phyloP scores from a whole-genome alignment of 2,329 filamentous ascomycete genomes.

The Scytalidium sp. region DNA sequence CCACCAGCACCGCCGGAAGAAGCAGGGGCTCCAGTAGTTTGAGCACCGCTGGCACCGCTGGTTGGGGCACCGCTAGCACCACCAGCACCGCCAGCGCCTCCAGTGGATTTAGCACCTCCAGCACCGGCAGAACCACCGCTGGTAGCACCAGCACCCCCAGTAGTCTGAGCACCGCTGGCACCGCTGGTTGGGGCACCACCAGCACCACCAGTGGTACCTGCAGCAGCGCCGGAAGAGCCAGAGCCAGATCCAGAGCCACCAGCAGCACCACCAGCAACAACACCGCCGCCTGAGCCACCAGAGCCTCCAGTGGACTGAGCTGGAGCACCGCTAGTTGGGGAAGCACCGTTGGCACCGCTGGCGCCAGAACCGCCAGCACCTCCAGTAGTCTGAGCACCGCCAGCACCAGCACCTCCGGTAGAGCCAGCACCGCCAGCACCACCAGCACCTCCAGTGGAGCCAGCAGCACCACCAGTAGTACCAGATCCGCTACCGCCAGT shows the following conservation, averaged over 20 bases:
- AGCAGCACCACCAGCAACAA: slow-evolving; percentile 9
- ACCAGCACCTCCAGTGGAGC: slow-evolving; percentile 1
- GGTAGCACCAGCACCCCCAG: slow-evolving; percentile 9
- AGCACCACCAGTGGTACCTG: neutral
- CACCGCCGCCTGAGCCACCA: slow-evolving; percentile 8
- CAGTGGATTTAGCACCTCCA: slow-evolving; percentile 6
- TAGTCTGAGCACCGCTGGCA: slow-evolving; percentile 7
- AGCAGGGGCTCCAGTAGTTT: slow-evolving; percentile 3
- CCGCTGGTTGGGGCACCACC: slow-evolving; percentile 3
- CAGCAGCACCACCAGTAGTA: slow-evolving; percentile 5
- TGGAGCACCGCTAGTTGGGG: neutral
- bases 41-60: slow-evolving; percentile 7
- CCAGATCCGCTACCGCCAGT: slow-evolving; percentile 1
- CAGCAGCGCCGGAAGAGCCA: neutral
- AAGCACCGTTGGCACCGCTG: neutral
- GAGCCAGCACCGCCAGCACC: neutral
- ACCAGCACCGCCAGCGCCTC: slow-evolving; percentile 7
- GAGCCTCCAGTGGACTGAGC: slow-evolving; percentile 9
- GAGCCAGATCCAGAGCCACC: neutral
- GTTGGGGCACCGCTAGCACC: slow-evolving; percentile 5
- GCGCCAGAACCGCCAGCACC: neutral
- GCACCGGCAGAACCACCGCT: slow-evolving; percentile 9
- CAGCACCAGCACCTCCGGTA: neutral
- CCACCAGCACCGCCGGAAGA: slow-evolving; percentile 8
- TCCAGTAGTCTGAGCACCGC: neutral